Percentiles rank a stretch among this genome's conserved stretches.
Evolutionary conservation across 345 rosid species (phyloP).

Genomic region (Gossypium anomalum): DNA sequence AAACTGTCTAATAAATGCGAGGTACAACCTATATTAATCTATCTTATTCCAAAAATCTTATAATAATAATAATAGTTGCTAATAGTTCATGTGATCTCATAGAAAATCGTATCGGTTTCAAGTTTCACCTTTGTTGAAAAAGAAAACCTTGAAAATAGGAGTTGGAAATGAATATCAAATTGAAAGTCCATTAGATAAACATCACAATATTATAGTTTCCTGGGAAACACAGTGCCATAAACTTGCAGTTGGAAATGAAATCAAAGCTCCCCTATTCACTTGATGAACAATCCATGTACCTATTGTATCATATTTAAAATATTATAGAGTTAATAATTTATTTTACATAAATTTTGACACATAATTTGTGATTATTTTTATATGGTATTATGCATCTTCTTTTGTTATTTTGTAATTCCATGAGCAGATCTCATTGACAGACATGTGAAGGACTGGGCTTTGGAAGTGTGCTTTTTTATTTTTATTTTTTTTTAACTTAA

Average conservation of each 20-base stretch:
- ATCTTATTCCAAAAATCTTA: not conserved
- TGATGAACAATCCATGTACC: not conserved
- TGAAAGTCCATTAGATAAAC: not conserved
- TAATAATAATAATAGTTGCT: not conserved
- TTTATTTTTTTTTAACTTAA: not conserved
- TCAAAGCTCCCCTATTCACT: slow-evolving; percentile 5
- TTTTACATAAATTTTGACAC: not conserved
- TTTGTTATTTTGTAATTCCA: slow-evolving; percentile 25
- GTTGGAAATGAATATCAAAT: not conserved
- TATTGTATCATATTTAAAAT: too few relatives aligned
- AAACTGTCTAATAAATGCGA: too few relatives aligned
- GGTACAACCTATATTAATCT: not conserved
- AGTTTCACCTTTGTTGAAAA: not conserved
- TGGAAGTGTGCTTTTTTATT: not conserved
- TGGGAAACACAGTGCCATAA: slow-evolving; percentile 14
- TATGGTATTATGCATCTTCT: not conserved
- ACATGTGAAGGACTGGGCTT: slow-evolving; percentile 53
- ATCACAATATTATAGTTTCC: not conserved
- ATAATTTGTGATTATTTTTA: not conserved
- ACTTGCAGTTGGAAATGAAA: slow-evolving; percentile 27
- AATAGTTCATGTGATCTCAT: not conserved
- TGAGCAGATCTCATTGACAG: slow-evolving; percentile 44
- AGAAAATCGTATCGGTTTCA: not conserved
- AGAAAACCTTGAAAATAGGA: not conserved
- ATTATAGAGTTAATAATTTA: too few relatives aligned